Evolutionary conservation across 768 basidiomycete genomes (phyloP), one percentile per base, ranked within the genome.

Genomic region (Cystofilobasidium macerans): DNA sequence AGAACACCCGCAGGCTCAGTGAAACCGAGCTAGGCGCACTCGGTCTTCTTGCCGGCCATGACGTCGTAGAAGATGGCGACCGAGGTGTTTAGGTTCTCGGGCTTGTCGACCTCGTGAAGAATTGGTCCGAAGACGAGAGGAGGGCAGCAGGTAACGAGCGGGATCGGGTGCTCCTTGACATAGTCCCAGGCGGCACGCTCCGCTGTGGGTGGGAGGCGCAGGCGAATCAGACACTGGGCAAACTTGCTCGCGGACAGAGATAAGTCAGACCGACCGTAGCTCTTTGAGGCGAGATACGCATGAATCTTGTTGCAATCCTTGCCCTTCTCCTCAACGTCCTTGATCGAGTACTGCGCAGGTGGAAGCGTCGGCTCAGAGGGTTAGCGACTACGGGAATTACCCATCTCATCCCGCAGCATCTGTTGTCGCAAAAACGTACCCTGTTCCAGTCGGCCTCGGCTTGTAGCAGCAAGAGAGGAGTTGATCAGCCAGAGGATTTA

Each of bases 391-490:
- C n/a, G n/a, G n/a, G n/a, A n/a, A n/a, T n/a, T n/a, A n/a, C n/a
- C n/a, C n/a, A n/a, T n/a, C n/a, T n/a, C n/a, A n/a, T n/a, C n/a
- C n/a, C n/a, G n/a, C n/a, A n/a, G n/a, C n/a, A n/a, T n/a, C n/a
- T n/a, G n/a, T n/a, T n/a, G n/a, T n/a, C n/a, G n/a, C n/a, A n/a
- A n/a, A n/a, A n/a, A n/a, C n/a, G n/a, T n/a, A n/a, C n/a, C n/a
- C n/a, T n/a, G 70, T 86, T 85, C 87, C 86, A 88, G 74, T 86
- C 78, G 16, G 70, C 68, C 71, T 86, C 84, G 13, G 69, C n/a
- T n/a, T 66, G 78, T 68, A 26, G 77, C 71, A 0, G 82, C 85
- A 53, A 74, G 77, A 1, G 86, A 87, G 14, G 83, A 83, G 0
- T 85, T 87, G 33, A 35, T 62, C n/a, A n/a, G n/a, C n/a, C n/a